Evolutionary conservation across 495 filamentous ascomycete species (phyloP).

Genomic region (Penicillium verhagenii): DNA sequence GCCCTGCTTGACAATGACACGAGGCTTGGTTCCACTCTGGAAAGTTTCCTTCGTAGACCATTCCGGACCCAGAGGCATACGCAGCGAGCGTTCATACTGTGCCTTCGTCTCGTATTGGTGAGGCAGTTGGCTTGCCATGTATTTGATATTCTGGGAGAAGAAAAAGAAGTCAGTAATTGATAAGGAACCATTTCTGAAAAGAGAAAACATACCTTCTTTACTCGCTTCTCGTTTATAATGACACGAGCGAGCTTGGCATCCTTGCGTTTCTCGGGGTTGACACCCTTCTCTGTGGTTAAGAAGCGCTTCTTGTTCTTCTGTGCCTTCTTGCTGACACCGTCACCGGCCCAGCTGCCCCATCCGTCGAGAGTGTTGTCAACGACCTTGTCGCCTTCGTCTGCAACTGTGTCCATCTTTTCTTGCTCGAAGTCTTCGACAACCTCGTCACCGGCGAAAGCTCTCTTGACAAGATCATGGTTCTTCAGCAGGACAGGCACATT

Average conservation of each 20-base stretch:
- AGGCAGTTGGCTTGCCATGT: conserved; percentile 77
- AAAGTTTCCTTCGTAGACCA: conserved; percentile 94
- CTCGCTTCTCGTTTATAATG: conserved; percentile 88
- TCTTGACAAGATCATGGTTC: conserved; percentile 78
- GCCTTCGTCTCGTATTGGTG: conserved; percentile 80
- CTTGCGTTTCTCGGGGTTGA: conserved; percentile 72
- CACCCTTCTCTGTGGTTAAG: conserved; percentile 70
- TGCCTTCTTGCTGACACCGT: conserved; percentile 67
- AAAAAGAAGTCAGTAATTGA: conserved; percentile 27
- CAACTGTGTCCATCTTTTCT: conserved; percentile 72
- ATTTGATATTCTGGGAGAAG: conserved; percentile 70
- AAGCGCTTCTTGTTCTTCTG: conserved; percentile 61
- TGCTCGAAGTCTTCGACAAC: conserved; percentile 77
- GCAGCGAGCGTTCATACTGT: conserved; percentile 88
- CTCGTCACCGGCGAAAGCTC: conserved; percentile 87
- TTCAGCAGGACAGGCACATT: conserved; percentile 64
- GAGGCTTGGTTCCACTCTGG: conserved; percentile 85
- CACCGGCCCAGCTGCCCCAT: conserved; percentile 89
- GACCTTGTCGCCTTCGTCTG: conserved; percentile 82
- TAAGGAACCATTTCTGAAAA: not conserved
- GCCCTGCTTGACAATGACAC: conserved; percentile 89
- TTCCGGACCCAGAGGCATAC: conserved; percentile 87
- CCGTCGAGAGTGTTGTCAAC: conserved; percentile 84
- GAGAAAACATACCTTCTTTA: conserved; percentile 73
- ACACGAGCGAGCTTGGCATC: conserved; percentile 79